Percentiles rank a stretch among this genome's conserved stretches.
Evolutionary conservation across 176 grass and related monocot species (phyloP).

Genomic region (Oryza brachyantha): DNA sequence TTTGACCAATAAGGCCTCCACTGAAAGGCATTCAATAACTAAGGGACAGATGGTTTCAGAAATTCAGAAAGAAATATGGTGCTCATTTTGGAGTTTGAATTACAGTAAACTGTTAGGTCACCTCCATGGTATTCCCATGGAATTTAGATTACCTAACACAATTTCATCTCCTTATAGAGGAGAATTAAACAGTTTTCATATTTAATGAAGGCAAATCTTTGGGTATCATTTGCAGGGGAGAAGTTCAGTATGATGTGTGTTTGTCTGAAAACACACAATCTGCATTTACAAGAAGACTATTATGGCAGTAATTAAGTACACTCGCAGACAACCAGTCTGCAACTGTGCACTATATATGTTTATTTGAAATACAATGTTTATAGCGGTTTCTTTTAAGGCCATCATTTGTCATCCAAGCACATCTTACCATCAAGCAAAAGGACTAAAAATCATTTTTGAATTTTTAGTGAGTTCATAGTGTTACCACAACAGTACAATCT

Average conservation of each 20-base stretch:
- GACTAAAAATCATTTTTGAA: neutral
- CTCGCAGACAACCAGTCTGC: too few relatives aligned
- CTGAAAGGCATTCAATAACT: neutral
- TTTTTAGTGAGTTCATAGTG: neutral
- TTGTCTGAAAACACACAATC: too few relatives aligned
- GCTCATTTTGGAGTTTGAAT: neutral
- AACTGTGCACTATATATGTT: too few relatives aligned
- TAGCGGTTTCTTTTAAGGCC: neutral
- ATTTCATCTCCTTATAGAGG: neutral
- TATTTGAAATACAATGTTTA: neutral
- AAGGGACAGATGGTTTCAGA: neutral
- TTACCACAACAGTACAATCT: neutral
- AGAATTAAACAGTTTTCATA: too few relatives aligned
- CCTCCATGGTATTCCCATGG: neutral
- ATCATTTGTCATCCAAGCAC: neutral
- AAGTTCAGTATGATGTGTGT: neutral
- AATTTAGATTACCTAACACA: neutral
- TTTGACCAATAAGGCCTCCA: slow-evolving; percentile 7
- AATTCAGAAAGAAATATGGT: neutral
- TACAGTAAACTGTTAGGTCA: neutral
- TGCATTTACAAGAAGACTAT: too few relatives aligned
- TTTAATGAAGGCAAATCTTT: too few relatives aligned
- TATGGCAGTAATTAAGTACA: too few relatives aligned
- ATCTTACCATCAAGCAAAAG: neutral
- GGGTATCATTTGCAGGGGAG: too few relatives aligned